Percentiles rank a stretch among this genome's conserved stretches.
Evolutionary conservation across 805 yeast genomes (phyloP).

Genomic region (Brettanomyces custersianus): DNA sequence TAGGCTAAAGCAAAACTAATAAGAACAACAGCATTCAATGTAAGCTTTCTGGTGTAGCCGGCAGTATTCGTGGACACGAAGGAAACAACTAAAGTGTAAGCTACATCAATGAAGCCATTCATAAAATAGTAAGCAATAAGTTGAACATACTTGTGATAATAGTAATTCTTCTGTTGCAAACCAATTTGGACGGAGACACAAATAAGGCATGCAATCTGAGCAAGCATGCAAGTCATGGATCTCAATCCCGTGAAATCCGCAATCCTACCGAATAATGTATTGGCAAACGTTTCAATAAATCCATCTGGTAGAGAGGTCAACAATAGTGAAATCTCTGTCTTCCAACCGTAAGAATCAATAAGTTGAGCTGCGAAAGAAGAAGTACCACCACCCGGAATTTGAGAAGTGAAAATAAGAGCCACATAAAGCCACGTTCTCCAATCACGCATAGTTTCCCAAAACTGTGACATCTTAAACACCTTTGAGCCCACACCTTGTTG

Average conservation of each 20-base stretch:
- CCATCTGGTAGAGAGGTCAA: slow-evolving; percentile 26
- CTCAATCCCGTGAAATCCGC: slow-evolving; percentile 26
- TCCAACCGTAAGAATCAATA: slow-evolving; percentile 28
- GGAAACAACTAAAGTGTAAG: slow-evolving; percentile 6
- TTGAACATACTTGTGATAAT: slow-evolving; percentile 11
- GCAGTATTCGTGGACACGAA: slow-evolving; percentile 38
- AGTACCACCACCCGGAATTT: slow-evolving; percentile 52
- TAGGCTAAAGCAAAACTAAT: slow-evolving; percentile 59
- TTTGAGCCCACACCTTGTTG: slow-evolving; percentile 54
- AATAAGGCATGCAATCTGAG: slow-evolving; percentile 12
- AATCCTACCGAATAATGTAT: slow-evolving; percentile 29
- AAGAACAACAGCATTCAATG: slow-evolving; percentile 45
- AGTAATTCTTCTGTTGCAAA: slow-evolving; percentile 24
- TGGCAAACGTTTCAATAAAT: no score
- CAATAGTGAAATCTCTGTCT: slow-evolving; percentile 32
- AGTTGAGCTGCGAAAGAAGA: slow-evolving; percentile 41
- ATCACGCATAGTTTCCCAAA: slow-evolving; percentile 46
- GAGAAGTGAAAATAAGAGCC: slow-evolving; percentile 32
- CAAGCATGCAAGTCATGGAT: slow-evolving; percentile 12
- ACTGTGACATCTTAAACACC: slow-evolving; percentile 45
- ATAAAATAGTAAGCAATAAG: slow-evolving; percentile 23
- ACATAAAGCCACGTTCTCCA: slow-evolving; percentile 41
- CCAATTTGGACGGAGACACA: slow-evolving; percentile 16
- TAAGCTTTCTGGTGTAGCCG: slow-evolving; percentile 62
- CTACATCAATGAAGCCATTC: background rate